A percentile compares a stretch with the other conserved stretches of the same genome.
Evolutionary conservation across 2,329 filamentous ascomycete genomes (phyloP).

Genomic region (Lachnellula hyalina): DNA sequence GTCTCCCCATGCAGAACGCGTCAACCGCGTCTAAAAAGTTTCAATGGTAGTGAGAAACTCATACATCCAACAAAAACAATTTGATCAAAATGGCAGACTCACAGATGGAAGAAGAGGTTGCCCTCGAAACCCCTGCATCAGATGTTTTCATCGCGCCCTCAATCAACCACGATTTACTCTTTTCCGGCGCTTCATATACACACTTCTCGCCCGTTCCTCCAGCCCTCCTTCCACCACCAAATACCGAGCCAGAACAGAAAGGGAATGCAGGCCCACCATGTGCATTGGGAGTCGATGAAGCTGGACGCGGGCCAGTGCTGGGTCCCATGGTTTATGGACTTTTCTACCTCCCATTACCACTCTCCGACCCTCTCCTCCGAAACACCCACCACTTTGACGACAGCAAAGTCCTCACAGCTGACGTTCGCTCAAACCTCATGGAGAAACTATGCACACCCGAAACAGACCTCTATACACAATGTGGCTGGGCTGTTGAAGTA

Average conservation of each 20-base stretch:
- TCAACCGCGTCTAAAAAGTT: too few species aligned
- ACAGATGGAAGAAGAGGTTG: constrained; percentile 27
- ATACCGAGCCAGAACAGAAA: constrained; percentile 12
- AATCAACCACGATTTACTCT: constrained; percentile 50
- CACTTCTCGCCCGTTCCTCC: constrained; percentile 66
- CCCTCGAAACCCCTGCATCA: constrained; percentile 32
- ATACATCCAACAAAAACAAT: not conserved
- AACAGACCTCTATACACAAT: constrained; percentile 55
- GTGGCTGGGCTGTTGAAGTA: constrained; percentile 78
- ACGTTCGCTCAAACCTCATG: constrained; percentile 70
- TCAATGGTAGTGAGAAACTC: too few species aligned
- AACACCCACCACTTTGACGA: constrained; percentile 85
- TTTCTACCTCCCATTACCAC: constrained; percentile 69
- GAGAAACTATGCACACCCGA: constrained; percentile 61
- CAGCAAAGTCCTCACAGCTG: constrained; percentile 82
- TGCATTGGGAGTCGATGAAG: constrained; percentile 87
- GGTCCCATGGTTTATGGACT: constrained; percentile 71
- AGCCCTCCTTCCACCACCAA: constrained; percentile 42
- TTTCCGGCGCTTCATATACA: constrained; percentile 62
- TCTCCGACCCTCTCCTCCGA: constrained; percentile 69
- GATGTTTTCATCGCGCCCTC: constrained; percentile 63
- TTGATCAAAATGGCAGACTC: constrained; percentile 32
- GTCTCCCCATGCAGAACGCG: too few species aligned
- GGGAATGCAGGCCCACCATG: constrained; percentile 50
- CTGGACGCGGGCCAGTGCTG: constrained; percentile 87